phyloP scores from a whole-genome alignment of 2,329 filamentous ascomycete genomes.

The Aureobasidium sp. region DNA sequence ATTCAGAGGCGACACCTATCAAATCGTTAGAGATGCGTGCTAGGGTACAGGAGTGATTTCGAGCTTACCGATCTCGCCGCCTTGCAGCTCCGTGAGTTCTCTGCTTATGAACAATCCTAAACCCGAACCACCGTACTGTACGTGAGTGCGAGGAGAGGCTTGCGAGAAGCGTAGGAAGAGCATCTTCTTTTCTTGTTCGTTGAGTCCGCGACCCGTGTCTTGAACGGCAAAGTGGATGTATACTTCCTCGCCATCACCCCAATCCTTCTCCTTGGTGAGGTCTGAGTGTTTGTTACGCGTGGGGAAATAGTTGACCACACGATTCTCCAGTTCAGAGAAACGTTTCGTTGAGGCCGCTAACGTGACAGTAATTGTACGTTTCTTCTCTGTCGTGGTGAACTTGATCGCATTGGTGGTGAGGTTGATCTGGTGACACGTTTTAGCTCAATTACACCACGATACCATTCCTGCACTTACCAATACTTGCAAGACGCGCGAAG shows the following conservation, averaged over 20 bases:
- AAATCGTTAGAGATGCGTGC: neutral
- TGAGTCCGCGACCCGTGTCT: slow-evolving; percentile 69
- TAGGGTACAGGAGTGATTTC: neutral
- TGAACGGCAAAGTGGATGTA: slow-evolving; percentile 66
- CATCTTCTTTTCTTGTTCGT: slow-evolving; percentile 59
- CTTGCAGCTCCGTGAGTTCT: slow-evolving; percentile 70
- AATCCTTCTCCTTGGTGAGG: slow-evolving; percentile 48
- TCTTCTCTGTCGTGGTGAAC: slow-evolving; percentile 59
- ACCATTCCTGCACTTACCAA: slow-evolving; percentile 28
- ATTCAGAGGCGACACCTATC: slow-evolving; percentile 51
- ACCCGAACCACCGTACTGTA: slow-evolving; percentile 71
- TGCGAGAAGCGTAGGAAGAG: slow-evolving; percentile 75
- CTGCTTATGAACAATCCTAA: slow-evolving; percentile 72
- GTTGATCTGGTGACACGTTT: slow-evolving; percentile 46
- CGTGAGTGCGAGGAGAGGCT: slow-evolving; percentile 64
- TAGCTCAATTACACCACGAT: neutral
- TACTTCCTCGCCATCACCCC: slow-evolving; percentile 58
- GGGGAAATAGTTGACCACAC: slow-evolving; percentile 53
- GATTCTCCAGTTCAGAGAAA: slow-evolving; percentile 34
- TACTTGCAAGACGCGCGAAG: slow-evolving; percentile 66
- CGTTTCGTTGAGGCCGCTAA: slow-evolving; percentile 54
- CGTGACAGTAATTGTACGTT: slow-evolving; percentile 55
- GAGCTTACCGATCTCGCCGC: slow-evolving; percentile 56
- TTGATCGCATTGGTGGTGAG: slow-evolving; percentile 75
- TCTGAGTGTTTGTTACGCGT: slow-evolving; percentile 43